Base-by-base conservation (phyloP, 2,329 filamentous ascomycete genomes). In the Xylariales sp. region DNA sequence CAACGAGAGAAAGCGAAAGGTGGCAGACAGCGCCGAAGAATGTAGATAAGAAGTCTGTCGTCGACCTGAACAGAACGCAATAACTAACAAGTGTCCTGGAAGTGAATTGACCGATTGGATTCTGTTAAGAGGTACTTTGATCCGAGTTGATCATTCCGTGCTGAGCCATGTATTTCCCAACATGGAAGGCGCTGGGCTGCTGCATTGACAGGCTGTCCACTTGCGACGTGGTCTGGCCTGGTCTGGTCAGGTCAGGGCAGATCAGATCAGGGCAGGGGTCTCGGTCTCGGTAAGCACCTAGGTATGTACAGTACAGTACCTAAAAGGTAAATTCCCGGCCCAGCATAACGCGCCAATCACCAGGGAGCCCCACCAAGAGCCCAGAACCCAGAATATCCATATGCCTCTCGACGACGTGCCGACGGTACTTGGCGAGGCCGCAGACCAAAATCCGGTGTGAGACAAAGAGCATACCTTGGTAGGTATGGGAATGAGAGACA, bases 11-110 rank as follows among this genome's bases (percentile, higher is more conserved):
- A 27, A n/a, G 24, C n/a, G n/a, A n/a, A n/a, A n/a, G n/a, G n/a
- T 16, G 12, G 16, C 16, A 9, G 21, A 34, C 11, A 16, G 21
- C 16, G 8, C 8, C 14, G 10, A 16, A 18, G 18, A 16, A 34
- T 31, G 8, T 31, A 10, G 18, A 34, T 9, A 18, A 27, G n/a
- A 27, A 27, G n/a, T n/a, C 24, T 27, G 24, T 27, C 24, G 24
- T 27, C 24, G 7, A n/a, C 8, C 8, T 8, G n/a, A 8, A 27
- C 8, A n/a, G n/a, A 27, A 27, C 24, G 24, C 24, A 27, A 8
- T 8, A 27, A 27, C 24, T 34, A 34, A 34, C 32, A 34, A 34
- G 32, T 34, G 32, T 12, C 32, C 32, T 34, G 32, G 32, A 34
- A n/a, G 32, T 5, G n/a, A n/a, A 27, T 8, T 27, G 25, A 27